Evolutionary conservation across 495 filamentous ascomycete species (phyloP).

Genomic region (Elaphomyces granulatus): DNA sequence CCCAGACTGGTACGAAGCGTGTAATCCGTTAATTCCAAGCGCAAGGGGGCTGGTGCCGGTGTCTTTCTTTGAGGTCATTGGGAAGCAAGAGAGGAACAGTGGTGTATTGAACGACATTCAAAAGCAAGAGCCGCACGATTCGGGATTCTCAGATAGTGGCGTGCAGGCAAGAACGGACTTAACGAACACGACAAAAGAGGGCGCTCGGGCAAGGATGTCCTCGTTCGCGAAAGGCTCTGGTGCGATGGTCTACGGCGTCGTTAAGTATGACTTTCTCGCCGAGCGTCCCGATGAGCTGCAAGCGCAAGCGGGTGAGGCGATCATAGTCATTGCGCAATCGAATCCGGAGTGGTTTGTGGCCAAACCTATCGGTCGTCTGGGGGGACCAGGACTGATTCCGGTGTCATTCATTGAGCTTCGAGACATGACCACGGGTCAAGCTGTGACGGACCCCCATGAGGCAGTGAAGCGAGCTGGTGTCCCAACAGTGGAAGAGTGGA

Average conservation of each 20-base stretch:
- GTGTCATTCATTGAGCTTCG: slow-evolving; percentile 94
- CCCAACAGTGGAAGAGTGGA: slow-evolving; percentile 98
- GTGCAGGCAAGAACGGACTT: slow-evolving; percentile 21
- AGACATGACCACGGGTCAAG: slow-evolving; percentile 77
- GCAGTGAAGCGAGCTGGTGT: slow-evolving; percentile 83
- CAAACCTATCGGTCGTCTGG: slow-evolving; percentile 89
- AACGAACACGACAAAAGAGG: slow-evolving; percentile 12
- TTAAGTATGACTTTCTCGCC: slow-evolving; percentile 93
- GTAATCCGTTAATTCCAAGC: slow-evolving; percentile 81
- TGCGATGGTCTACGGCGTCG: slow-evolving; percentile 89
- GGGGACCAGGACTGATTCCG: slow-evolving; percentile 88
- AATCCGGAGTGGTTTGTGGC: slow-evolving; percentile 99
- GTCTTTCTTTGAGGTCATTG: slow-evolving; percentile 78
- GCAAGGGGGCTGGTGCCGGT: slow-evolving; percentile 88
- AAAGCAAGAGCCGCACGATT: slow-evolving; percentile 54
- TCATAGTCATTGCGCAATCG: slow-evolving; percentile 98
- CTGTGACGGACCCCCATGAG: slow-evolving; percentile 70
- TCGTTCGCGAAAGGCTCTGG: slow-evolving; percentile 48
- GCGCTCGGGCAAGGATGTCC: slow-evolving; percentile 26
- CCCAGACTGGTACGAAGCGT: slow-evolving; percentile 93
- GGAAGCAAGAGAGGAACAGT: slow-evolving; percentile 63
- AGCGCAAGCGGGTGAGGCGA: slow-evolving; percentile 86
- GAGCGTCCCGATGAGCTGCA: slow-evolving; percentile 92
- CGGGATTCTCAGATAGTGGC: slow-evolving; percentile 58
- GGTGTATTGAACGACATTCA: slow-evolving; percentile 54